Base-by-base conservation (phyloP, 768 basidiomycete species). In the Hericium erinaceus region DNA sequence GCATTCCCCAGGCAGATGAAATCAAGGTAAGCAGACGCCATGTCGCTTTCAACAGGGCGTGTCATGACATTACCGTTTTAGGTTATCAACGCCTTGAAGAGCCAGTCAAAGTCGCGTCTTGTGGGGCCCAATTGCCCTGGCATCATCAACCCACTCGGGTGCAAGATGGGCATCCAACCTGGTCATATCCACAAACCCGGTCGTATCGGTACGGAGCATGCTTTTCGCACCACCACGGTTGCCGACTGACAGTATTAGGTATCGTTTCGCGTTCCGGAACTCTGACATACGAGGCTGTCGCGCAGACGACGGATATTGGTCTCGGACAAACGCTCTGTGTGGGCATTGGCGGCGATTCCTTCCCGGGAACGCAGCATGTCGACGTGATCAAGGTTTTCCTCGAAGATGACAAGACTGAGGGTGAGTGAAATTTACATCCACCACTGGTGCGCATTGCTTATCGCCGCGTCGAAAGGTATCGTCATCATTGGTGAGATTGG, bases 81-180 rank as follows among this genome's bases (percentile, higher is more conserved):
- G 92, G 89, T 99, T 60, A 84, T 89, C 77, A 89, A 95, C 68
- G 97, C 93, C 12, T 82, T 99, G 64, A 92, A 91, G 71, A 85
- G 83, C 67, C 97, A 99, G 72, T 93, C 86, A 54, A 92, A 88
- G 66, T 95, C 92, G 59, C 87, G 97, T 65, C 87, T 99, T 64
- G 92, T 99, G 52, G 97, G 97, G 18, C 97, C 97, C 41, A 99
- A 99, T 74, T 99, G 97, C 74, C 97, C 97, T 2, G 97, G 97
- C 69, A 86, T 99, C 66, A 98, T 98, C 68, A 95, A 95, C 68
- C 95, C 95, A 16, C 78, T 88, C 41, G 95, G 95, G 20, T 99
- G 97, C 79, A 98, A 98, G 79, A 98, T 99, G 85, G 97, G 97
- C 58, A 99, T 99, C 68, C 89, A 92, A 67, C 97, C 97, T 12